Evolutionary conservation across 2,329 filamentous ascomycete species (phyloP).

Genomic region (Camillea tinctor): DNA sequence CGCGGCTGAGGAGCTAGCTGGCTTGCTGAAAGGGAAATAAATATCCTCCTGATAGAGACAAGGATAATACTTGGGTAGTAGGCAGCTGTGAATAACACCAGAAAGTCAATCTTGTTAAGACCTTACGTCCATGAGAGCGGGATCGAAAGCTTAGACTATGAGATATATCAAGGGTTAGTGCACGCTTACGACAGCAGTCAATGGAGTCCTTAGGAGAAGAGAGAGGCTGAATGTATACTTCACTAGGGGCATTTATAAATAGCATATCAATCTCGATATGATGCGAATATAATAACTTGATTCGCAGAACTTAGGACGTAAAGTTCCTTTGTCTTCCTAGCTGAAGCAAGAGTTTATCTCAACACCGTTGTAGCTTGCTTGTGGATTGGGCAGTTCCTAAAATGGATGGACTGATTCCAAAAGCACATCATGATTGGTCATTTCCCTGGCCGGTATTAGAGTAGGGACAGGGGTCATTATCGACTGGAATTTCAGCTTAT

Average conservation of each 20-base stretch:
- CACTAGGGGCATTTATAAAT: neutral
- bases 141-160: neutral
- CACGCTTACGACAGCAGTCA: neutral
- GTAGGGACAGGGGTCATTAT: slow-evolving; percentile 1
- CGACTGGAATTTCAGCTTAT: neutral
- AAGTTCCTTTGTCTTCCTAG: neutral
- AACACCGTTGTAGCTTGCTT: neutral
- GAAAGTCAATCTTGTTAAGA: too few species aligned
- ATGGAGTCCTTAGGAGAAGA: neutral
- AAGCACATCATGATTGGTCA: neutral
- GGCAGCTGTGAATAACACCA: too few species aligned
- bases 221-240: neutral
- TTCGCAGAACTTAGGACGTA: neutral
- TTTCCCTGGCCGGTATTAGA: neutral
- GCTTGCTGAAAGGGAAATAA: too few species aligned
- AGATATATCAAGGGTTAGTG: neutral
- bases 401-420: neutral
- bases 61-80: too few species aligned
- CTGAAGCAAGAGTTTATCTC: neutral
- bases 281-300: neutral
- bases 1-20: too few species aligned
- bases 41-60: too few species aligned
- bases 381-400: neutral
- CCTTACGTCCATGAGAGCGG: neutral
- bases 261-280: neutral